Evolutionary conservation across 495 filamentous ascomycete genomes (phyloP), one percentile per base, ranked within the genome.

Genomic region (Hyphodiscus hymeniophilus): DNA sequence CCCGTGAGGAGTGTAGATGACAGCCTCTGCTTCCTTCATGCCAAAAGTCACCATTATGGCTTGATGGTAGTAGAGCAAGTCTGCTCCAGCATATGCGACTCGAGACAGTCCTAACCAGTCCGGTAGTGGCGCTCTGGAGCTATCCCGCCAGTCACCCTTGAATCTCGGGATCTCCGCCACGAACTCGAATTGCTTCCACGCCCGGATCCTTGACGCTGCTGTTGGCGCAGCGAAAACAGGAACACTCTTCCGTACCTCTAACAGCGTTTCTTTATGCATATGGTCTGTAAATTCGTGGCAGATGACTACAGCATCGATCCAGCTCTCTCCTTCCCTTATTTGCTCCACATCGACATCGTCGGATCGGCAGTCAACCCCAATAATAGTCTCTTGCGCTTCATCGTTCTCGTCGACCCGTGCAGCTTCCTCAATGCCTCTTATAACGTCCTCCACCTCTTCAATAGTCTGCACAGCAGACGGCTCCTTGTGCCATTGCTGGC

Each of bases 1-100:
- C 16, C 77, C 75, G 48, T 80, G 77, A 10, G 76, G 77, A 3
- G 74, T 72, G 53, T 80, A 79, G 42, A 80, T 60, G n/a, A 80
- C 52, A 6, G 63, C 70, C 54, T 79, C 61, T 61, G 11, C 56
- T 32, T 45, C 50, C 55, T 42, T 3, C 7, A 42, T 21, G 13
- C 62, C 23, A 59, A 78, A 78, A 2, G 64, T 56, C 26, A 80
- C 63, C 38, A 78, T 46, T 26, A 80, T 51, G 1, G 74, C 76
- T 7, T 70, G 69, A 52, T 79, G 76, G 51, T 71, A 74, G 51
- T 73, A 72, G 0, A 74, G 52, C 11, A 64, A 30, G 45, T 58
- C 57, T 30, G 75, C 70, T 12, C 57, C 58, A 1, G 50, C 30
- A n/a, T 72, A 63, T 13, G 67, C 63, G 7, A 80, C 57, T 16